Evolutionary conservation across 495 filamentous ascomycete species (phyloP), one percentile per base, ranked within the genome.

Genomic region (Penicillium roqueforti): DNA sequence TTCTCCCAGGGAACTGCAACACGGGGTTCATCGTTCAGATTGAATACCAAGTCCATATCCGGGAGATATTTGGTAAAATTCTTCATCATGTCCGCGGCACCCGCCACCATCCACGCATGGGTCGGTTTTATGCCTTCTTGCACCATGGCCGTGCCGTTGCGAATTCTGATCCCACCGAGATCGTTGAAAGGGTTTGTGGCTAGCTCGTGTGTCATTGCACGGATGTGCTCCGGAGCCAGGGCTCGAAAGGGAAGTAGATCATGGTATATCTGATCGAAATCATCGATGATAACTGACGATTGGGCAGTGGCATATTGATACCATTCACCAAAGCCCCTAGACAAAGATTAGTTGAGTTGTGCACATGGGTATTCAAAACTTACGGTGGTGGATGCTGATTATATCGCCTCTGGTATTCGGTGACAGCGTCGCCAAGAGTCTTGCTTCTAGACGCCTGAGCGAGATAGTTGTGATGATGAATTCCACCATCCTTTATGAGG

Each of bases 31-130:
- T 91, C 87, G 39, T 88, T 82, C 22, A 90, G 60, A 64, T 93
- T 95, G 70, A 95, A 84, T 0, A 86, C 85, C 32, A 95, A 69
- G 54, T 89, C 85, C 87, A 95, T 89, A 47, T 89, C 80, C 1
- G 88, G 89, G 5, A 95, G 76, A 58, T 85, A 76, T 53, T 86
- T 58, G n/a, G 78, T 76, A 51, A 92, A 92, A 1, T 77, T 70
- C 32, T 83, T 75, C 38, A 91, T 84, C 74, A 90, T 83, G 0
- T 78, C 70, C 13, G 77, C 76, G 25, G 88, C 78, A 31, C 79
- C 81, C 23, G 74, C 65, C 13, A 85, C 74, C 71, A 70, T 86
- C 83, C 69, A 88, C 26, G 63, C 77, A 70, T 68, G 72, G 13
- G 70, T 83, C 60, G 62, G 83, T 59, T 68, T 67, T 54, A 75